Evolutionary conservation across 305 asterid species (phyloP).

Genomic region (Solanum hybrid): DNA sequence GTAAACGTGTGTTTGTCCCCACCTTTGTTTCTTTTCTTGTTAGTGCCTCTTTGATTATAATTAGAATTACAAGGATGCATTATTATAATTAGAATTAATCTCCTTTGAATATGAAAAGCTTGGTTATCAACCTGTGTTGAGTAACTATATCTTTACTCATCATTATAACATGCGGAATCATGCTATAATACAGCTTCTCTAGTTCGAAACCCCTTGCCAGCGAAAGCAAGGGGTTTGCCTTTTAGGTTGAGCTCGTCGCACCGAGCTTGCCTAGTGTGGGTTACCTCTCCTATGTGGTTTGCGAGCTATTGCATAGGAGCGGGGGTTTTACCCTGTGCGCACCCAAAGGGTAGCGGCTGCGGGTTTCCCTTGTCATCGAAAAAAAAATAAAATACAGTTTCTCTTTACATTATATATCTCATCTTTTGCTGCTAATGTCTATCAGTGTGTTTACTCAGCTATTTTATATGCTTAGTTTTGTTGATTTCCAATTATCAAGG

Average conservation of each 20-base stretch:
- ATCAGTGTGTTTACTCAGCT: not conserved
- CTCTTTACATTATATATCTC: not conserved
- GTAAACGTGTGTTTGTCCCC: not conserved
- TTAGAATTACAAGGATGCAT: not conserved
- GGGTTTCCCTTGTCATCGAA: too few species aligned
- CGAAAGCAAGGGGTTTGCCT: too few species aligned
- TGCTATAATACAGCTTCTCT: not conserved
- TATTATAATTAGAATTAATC: not conserved
- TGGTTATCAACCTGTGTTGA: not conserved
- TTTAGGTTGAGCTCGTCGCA: too few species aligned
- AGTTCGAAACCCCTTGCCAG: too few species aligned
- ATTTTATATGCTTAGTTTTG: not conserved
- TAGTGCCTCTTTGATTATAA: not conserved
- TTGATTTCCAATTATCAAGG: not conserved
- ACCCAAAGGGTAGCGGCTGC: too few species aligned
- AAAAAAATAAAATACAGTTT: not conserved
- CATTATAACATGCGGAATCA: not conserved
- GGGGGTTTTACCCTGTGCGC: too few species aligned
- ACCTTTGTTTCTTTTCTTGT: not conserved
- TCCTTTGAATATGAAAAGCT: not conserved
- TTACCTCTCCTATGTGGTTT: too few species aligned
- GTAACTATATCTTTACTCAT: not conserved
- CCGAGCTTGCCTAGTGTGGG: too few species aligned
- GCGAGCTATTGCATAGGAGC: too few species aligned
- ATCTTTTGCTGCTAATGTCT: not conserved